phyloP scores from a whole-genome alignment of 305 asterid genomes.

The Fraxinus velutina region DNA sequence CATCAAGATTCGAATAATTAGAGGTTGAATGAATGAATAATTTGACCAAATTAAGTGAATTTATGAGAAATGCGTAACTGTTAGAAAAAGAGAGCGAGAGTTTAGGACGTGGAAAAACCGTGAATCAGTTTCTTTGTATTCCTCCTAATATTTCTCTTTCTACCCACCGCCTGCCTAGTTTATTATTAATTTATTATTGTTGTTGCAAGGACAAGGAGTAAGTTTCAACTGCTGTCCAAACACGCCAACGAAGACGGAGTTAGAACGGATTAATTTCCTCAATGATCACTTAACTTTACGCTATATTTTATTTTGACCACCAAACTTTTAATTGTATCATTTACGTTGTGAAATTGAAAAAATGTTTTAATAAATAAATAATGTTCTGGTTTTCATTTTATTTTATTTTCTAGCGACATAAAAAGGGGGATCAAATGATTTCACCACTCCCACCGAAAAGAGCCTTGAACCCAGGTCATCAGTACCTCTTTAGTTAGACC shows the following conservation, averaged over 20 bases:
- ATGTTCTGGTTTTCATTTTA: neutral
- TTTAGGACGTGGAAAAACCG: constrained; percentile 19
- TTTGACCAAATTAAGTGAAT: constrained; percentile 15
- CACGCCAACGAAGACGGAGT: neutral
- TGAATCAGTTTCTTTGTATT: constrained; percentile 31
- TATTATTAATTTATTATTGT: neutral
- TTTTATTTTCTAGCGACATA: neutral
- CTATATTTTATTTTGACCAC: neutral
- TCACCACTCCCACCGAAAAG: neutral
- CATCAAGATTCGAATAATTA: constrained; percentile 8
- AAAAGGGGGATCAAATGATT: neutral
- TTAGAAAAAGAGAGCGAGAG: constrained; percentile 10
- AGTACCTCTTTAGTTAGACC: neutral
- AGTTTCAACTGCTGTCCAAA: constrained; percentile 1
- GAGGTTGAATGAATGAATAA: constrained; percentile 7
- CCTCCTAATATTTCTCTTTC: neutral
- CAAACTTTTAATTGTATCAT: neutral
- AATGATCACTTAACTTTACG: neutral
- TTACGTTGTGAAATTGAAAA: neutral
- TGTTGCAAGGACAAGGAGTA: neutral
- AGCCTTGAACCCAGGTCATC: neutral
- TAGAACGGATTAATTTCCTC: neutral
- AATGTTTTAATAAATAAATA: neutral
- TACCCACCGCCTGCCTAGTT: neutral
- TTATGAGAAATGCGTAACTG: constrained; percentile 24